Base-by-base conservation (phyloP, 2,329 filamentous ascomycete genomes). In the Ustilaginoidea virens region DNA sequence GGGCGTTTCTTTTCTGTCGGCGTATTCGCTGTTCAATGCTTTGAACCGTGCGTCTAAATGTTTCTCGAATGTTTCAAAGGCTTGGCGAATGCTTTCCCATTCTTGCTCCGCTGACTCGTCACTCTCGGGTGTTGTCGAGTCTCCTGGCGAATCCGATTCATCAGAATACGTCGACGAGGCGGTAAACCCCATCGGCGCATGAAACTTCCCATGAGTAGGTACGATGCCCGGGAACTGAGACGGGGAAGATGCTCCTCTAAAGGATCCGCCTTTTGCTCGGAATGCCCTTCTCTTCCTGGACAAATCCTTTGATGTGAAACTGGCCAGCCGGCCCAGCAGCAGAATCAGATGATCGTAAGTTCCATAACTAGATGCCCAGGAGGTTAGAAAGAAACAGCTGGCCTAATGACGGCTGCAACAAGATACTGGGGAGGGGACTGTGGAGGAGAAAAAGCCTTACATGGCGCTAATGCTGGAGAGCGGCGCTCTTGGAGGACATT, bases 281-380 rank as follows among this genome's bases (percentile, higher is more conserved):
- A 40, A 64, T 6, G 69, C 69, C 43, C 67, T 76, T 27, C 80
- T 58, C 50, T 98, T 98, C 30, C 90, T 68, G 24, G 68, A 63
- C 11, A 85, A 61, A 48, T 96, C 90, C 38, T 70, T 74, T 1
- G 75, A 70, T 2, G 77, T 68, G 49, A 93, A 96, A 39, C 80
- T 73, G 30, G 78, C 70, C 10, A 93, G 61, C 3, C 90, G 74
- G 7, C 74, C 85, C 15, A 94, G 64, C 2, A 96, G 58, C 4
- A 96, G 64, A 25, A 92, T 67, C 4, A 94, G 56, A 48, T 94
- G 83, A 47, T 98, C 90, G 39, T 81, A 83, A 1, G 83, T 83
- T 22, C 85, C 90, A 44, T 87, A 92, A 15, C 87, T 75, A n/a
- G n/a, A n/a, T n/a, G n/a, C n/a, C n/a, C n/a, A n/a, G n/a, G n/a